Evolutionary conservation across 805 yeast genomes (phyloP), one percentile per base, ranked within the genome.

Genomic region (Wickerhamiella cacticola): DNA sequence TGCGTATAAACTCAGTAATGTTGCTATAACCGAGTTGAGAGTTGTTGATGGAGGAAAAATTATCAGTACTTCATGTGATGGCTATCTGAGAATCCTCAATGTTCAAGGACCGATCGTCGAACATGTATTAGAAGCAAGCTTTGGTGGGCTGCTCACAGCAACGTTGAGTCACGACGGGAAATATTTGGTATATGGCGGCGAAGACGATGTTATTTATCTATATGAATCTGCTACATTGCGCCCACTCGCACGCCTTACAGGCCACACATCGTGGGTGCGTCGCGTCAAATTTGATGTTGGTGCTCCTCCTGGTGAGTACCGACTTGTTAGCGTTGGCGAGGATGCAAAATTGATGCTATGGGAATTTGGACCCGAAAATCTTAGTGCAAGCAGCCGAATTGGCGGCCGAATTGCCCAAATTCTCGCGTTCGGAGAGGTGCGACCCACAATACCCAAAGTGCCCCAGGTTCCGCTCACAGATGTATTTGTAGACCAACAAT

Each of bases 21-120:
- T 71, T 51, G 75, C 85, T 2, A 68, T 82, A 25, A 79, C 85
- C 0, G 60, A 42, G 63, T 28, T 57, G 45, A 9, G 31, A 13
- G 35, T 16, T 4, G 21, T 31, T 44, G 53, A 61, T 6, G 66
- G 26, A 12, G 26, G 67, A 28, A 41, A 74, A 5, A 46, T 75
- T 6, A 73, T 78, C 0, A 58, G 78, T n/a, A 74, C 81, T 0
- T 67, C 77, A 5, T 82, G 76, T 51, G 86, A 80, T 57, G 92
- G 87, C 2, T 73, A 72, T 51, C 63, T 79, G 22, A 64, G 82
- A 41, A 55, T 82, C 15, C 64, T 82, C 41, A 80, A 80, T 57
- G 59, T 79, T 2, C 55, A 57, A 21, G 59, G 57, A 5, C 76
- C 74, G 51, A 49, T 48, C 9, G 49, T 73, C 3, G 56, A 75